Base-by-base conservation (phyloP, 768 basidiomycete genomes). In the Lepiota venenata region DNA sequence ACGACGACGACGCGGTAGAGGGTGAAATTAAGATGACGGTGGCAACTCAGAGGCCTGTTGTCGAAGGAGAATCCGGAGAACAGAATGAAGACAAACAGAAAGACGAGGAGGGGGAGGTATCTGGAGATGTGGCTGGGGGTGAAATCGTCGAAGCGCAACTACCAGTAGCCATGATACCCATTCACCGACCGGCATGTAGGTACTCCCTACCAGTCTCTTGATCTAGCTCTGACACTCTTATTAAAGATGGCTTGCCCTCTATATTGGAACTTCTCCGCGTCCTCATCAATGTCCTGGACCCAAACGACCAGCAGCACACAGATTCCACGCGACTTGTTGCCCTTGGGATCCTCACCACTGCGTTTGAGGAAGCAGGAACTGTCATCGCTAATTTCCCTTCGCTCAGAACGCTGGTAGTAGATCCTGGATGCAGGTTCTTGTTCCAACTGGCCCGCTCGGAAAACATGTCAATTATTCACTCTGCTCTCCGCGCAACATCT, bases 361-460 rank as follows among this genome's bases (percentile, higher is more conserved):
- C 92, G 2, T 85, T 98, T 50, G 93, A 98, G 67, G 83, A 86
- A 48, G 83, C 92, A 16, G 95, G 94, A 6, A 67, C 78, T 6
- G 80, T 78, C 39, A 82, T 99, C 51, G 83, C 85, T 21, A 73
- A 80, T 22, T 98, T 88, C 68, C 83, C 88, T 6, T 91, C 91
- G 6, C 73, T 98, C 32, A 74, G 84, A 47, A 75, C 78, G 22
- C 83, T 98, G 52, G 75, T 98, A 32, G 71, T 90, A 12, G 96
- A 99, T 65, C 79, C 88, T 45, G 94, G 91, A 0, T 98, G 96
- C 79, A 95, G 96, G 73, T 94, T 89, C 65, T 83, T 99, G 29
- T 98, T 99, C 78, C 95, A 97, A 71, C 83, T 99, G 35, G 94
- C 93, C 18, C 84, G 95, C 35, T 94, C 93, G 1, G 94, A 97